Evolutionary conservation across 306 rosid species (phyloP), one percentile per base, ranked within the genome.

Genomic region (Cicer pinnatifidum): DNA sequence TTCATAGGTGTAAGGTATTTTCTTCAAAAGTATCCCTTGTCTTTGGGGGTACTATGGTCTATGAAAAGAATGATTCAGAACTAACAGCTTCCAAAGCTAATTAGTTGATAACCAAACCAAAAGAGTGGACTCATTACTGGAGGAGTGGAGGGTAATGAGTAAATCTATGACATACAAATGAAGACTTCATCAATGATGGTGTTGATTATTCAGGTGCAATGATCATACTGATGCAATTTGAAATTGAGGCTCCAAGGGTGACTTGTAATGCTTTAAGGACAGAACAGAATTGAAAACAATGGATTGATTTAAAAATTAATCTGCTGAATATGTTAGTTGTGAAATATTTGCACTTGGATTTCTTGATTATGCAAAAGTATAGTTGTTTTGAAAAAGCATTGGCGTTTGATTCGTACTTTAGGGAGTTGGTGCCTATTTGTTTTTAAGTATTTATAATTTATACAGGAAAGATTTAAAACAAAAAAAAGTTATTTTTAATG

Each of bases 31-130:
- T 3, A 28, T 3, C 33, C 7, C 76, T 7, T 40, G 9, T 40
- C 10, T 40, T 40, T 1, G 48, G 9, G 12, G 64, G 33, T 40
- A 70, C 56, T 69, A 2, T 47, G 43, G 44, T 23, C 41, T 19
- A 6, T 69, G 81, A 60, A 59, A 65, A 59, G 71, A 38, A 61
- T 71, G 67, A 37, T 15, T 41, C 58, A 51, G 9, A 61, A 71
- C 38, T 50, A 40, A 50, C 73, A 43, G 35, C 68, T 43, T 17
- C 60, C 60, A 51, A 43, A 70, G 58, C 66, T 52, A 61, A 40
- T 61, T 23, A 51, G 56, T 50, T 50, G 20, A 50, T 13, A 39
- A 63, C 58, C 57, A 58, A 46, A 9, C 23, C 15, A 12, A 72
- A 20, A 52, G 58, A 15, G 11, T 52, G 58, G 28, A 6, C 11